Evolutionary conservation across 2,329 filamentous ascomycete genomes (phyloP), one percentile per base, ranked within the genome.

Genomic region (Aspergillus sp.): DNA sequence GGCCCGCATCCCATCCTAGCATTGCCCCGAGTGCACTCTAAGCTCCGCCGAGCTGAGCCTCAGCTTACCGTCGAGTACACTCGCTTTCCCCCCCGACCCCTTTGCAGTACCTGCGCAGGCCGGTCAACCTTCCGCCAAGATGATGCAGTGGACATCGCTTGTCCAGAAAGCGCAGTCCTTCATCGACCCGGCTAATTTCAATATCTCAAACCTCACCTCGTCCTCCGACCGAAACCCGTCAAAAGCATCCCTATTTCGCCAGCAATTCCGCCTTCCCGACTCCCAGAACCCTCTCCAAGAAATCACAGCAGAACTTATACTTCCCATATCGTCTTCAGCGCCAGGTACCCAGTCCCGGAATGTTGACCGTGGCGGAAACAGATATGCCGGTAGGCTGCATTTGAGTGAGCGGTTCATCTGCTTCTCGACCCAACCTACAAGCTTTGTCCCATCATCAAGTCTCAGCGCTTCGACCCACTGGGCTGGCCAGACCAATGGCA

Each of bases 131-230:
- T 51, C 56, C 53, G 22, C 37, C 66, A 69, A 52, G 57, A 86
- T 86, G 84, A 85, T 86, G 73, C 82, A 83, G 74, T 80, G 89
- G 75, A 83, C 89, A 68, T 93, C 85, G 77, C 88, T 98, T 75
- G 92, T 97, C 70, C 92, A 96, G 77, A 96, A 93, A 84, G 93
- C 93, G 66, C 92, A 96, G 82, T 91, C 93, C 78, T 83, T 96
- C 77, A 96, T 97, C 79, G 93, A 97, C 76, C 90, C 92, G 54
- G 89, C 89, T 64, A 87, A 91, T 73, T 87, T 89, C 70, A 86
- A 89, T 73, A 86, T 90, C 67, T 80, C 90, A 63, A 86, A 87
- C 65, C 83, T 90, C 59, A 86, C 88, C 66, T 84, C 87, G 68
- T 86, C 87, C 69, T 86, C 88, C 58, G 90, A 95, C 76, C 85